A percentile compares a stretch with the other conserved stretches of the same genome.
phyloP scores from a whole-genome alignment of 2,329 filamentous ascomycete species.

The Zymoseptoria crescenta region DNA sequence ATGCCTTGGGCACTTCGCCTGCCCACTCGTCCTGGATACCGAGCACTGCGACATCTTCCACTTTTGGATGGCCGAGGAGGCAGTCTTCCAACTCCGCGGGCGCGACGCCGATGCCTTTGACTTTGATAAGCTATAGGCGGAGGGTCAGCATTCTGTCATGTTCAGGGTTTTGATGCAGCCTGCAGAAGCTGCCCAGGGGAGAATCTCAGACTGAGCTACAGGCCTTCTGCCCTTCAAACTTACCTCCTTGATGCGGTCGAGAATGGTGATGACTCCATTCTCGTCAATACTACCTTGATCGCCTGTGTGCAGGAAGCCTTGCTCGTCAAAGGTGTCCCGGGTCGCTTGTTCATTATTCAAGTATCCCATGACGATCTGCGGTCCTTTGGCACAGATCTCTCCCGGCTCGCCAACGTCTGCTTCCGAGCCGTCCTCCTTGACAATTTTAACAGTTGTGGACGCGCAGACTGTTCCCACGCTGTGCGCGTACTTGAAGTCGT shows the following conservation, averaged over 20 bases:
- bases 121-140: slow-evolving; percentile 45
- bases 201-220: not conserved
- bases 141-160: slow-evolving; percentile 48
- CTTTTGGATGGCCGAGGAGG: slow-evolving; percentile 40
- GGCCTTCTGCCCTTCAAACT: slow-evolving; percentile 51
- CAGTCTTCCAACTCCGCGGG: slow-evolving; percentile 45
- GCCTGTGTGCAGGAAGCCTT: slow-evolving; percentile 43
- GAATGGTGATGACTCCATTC: slow-evolving; percentile 47
- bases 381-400: slow-evolving; percentile 48
- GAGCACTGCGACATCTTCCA: slow-evolving; percentile 44
- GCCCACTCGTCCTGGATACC: slow-evolving; percentile 37
- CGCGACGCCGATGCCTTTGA: slow-evolving; percentile 47
- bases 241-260: slow-evolving; percentile 41
- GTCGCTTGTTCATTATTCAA: slow-evolving; percentile 46
- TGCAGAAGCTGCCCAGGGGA: slow-evolving; percentile 45
- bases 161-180: slow-evolving; percentile 30
- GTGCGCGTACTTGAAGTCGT: slow-evolving; percentile 51
- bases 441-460: slow-evolving; percentile 52
- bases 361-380: slow-evolving; percentile 47
- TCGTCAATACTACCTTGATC: slow-evolving; percentile 32
- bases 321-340: slow-evolving; percentile 41
- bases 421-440: slow-evolving; percentile 50
- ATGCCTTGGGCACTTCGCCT: slow-evolving; percentile 33
- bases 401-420: slow-evolving; percentile 46
- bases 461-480: slow-evolving; percentile 50